phyloP scores from a whole-genome alignment of 306 rosid genomes.

The Nissolia schottii region DNA sequence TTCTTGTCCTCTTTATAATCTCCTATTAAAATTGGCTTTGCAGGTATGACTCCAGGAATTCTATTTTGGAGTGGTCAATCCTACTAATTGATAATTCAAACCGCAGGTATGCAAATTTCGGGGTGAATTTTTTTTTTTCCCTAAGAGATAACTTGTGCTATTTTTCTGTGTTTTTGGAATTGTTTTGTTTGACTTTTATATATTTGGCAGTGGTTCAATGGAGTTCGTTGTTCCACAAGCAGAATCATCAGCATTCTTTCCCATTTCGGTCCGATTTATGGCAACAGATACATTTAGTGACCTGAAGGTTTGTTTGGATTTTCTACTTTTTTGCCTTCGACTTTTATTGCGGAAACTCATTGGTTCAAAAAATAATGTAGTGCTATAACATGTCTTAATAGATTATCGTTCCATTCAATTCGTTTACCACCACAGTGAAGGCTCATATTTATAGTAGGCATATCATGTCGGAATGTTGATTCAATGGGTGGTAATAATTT shows the following conservation, averaged over 20 bases:
- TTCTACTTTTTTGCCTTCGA: background rate
- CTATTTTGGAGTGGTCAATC: conserved; percentile 85
- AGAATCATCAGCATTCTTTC: conserved; percentile 82
- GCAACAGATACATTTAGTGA: conserved; percentile 81
- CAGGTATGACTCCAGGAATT: conserved; percentile 90
- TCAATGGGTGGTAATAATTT: background rate
- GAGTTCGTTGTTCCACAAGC: conserved; percentile 91
- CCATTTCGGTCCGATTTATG: conserved; percentile 74
- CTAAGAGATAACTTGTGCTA: background rate
- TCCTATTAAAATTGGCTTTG: conserved; percentile 13
- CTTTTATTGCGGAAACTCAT: background rate
- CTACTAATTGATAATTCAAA: conserved; percentile 83
- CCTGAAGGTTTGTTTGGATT: conserved; percentile 58
- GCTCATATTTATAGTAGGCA: background rate
- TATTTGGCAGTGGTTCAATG: conserved; percentile 76
- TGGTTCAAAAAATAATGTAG: too few species aligned
- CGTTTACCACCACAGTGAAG: background rate
- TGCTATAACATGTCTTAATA: background rate
- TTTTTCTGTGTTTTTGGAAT: background rate
- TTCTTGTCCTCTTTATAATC: background rate
- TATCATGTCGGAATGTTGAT: background rate
- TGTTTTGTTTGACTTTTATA: conserved; percentile 19
- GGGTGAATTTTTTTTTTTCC: background rate
- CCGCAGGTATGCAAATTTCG: conserved; percentile 59
- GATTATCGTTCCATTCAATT: background rate